Percentiles rank a stretch among this genome's conserved stretches.
These are phyloP conservation scores for Lentinula edodes DNA, from an alignment of 768 basidiomycete genomes.

Conservation along the genomic window DNA sequence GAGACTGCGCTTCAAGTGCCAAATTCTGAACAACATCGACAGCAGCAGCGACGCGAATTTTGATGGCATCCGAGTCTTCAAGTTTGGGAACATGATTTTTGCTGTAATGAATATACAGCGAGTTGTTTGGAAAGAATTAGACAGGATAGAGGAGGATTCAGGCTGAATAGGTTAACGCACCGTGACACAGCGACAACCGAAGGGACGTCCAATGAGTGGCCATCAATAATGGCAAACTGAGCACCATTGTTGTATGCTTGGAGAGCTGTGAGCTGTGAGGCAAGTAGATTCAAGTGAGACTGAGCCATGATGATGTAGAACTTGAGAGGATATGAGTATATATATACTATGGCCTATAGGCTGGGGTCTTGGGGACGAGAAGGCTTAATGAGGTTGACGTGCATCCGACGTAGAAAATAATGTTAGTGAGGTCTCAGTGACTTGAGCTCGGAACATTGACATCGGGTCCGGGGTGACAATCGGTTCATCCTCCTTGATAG, in stretches of 20 bases:
- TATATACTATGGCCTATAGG: too few relatives aligned
- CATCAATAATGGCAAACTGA: background rate
- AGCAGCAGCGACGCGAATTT: background rate
- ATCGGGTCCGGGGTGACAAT: too few relatives aligned
- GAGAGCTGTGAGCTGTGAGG: background rate
- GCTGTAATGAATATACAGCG: slow-evolving; percentile 71
- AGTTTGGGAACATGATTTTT: slow-evolving; percentile 67
- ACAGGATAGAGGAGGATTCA: slow-evolving; percentile 65
- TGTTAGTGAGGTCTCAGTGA: too few relatives aligned
- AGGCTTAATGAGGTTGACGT: too few relatives aligned
- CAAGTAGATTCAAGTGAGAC: background rate
- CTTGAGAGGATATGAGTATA: too few relatives aligned
- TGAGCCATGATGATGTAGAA: background rate
- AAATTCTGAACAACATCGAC: background rate
- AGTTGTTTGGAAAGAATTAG: slow-evolving; percentile 49
- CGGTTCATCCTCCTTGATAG: too few relatives aligned
- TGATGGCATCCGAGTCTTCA: slow-evolving; percentile 52
- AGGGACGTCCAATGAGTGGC: background rate
- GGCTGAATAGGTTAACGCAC: slow-evolving; percentile 59
- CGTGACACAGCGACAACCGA: slow-evolving; percentile 18
- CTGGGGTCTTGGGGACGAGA: too few relatives aligned
- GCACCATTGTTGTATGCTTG: background rate
- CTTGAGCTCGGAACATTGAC: too few relatives aligned
- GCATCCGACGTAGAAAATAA: too few relatives aligned
- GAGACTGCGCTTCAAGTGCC: background rate